Conservation (phyloP, 2,329 filamentous ascomycete species). For the Niveomyces coronatus region DNA sequence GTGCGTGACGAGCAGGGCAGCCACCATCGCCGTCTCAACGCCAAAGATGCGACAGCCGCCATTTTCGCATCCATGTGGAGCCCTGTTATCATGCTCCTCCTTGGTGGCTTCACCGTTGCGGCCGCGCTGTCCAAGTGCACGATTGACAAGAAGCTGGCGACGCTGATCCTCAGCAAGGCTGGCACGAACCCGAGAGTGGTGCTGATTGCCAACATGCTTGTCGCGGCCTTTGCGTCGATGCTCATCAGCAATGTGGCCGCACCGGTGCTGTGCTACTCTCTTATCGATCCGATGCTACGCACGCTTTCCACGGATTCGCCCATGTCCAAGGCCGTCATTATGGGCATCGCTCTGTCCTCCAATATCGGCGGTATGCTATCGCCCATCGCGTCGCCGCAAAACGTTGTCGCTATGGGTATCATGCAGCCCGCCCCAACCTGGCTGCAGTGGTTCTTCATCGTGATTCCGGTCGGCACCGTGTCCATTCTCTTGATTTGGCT, state of each 20-base stretch:
- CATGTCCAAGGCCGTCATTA: slow-evolving; percentile 90
- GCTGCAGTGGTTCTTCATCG: slow-evolving; percentile 95
- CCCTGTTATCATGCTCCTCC: slow-evolving; percentile 93
- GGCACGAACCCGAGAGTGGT: slow-evolving; percentile 85
- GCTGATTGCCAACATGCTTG: slow-evolving; percentile 95
- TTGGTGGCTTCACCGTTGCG: slow-evolving; percentile 92
- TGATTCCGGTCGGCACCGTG: slow-evolving; percentile 83
- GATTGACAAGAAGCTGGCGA: slow-evolving; percentile 95
- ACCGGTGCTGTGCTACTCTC: slow-evolving; percentile 92
- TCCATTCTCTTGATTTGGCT: slow-evolving; percentile 84
- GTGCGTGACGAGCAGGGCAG: slow-evolving; percentile 59
- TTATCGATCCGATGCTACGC: slow-evolving; percentile 93
- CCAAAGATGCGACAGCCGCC: slow-evolving; percentile 70
- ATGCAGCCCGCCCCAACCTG: slow-evolving; percentile 89
- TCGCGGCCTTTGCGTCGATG: slow-evolving; percentile 96
- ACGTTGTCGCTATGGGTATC: slow-evolving; percentile 91
- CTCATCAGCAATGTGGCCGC: slow-evolving; percentile 98
- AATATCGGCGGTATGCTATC: slow-evolving; percentile 96
- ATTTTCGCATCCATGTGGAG: slow-evolving; percentile 98
- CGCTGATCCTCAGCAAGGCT: slow-evolving; percentile 90
- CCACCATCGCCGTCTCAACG: slow-evolving; percentile 59
- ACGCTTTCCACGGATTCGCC: slow-evolving; percentile 82
- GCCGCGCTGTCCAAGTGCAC: slow-evolving; percentile 94
- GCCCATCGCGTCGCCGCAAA: slow-evolving; percentile 94
- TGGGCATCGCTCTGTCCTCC: slow-evolving; percentile 88